phyloP scores from a whole-genome alignment of 179 eudicot species.

The Beta macrorhiza region DNA sequence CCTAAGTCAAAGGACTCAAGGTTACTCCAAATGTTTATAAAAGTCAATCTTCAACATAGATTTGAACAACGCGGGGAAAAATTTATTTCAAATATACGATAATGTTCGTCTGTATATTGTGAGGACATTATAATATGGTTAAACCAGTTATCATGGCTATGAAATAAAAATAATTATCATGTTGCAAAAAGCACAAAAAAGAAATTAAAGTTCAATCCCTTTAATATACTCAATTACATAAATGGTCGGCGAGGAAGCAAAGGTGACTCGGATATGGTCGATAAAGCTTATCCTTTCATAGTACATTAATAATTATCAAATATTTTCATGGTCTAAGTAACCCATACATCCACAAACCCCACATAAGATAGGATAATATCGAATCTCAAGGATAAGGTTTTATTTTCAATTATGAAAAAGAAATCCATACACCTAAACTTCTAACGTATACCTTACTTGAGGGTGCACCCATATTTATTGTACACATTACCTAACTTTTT shows the following conservation, averaged over 20 bases:
- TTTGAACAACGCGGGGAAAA: not conserved
- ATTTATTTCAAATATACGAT: not conserved
- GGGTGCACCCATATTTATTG: conserved; percentile 10
- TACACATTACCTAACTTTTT: not conserved
- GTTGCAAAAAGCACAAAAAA: not conserved
- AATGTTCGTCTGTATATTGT: not conserved
- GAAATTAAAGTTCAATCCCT: not conserved
- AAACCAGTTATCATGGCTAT: not conserved
- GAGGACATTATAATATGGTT: not conserved
- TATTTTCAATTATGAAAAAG: not conserved
- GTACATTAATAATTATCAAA: conserved; percentile 21
- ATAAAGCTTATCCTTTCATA: conserved; percentile 34
- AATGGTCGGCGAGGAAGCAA: conserved; percentile 29
- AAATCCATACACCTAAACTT: conserved; percentile 9
- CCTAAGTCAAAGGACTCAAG: too few relatives aligned
- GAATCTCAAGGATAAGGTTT: conserved; percentile 26
- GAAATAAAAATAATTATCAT: too few relatives aligned
- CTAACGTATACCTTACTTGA: not conserved
- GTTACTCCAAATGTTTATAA: too few relatives aligned
- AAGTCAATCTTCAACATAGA: not conserved
- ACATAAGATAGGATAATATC: conserved; percentile 36
- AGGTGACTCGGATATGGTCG: conserved; percentile 28
- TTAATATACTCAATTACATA: not conserved
- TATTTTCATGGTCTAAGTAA: conserved; percentile 18
- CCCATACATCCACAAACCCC: conserved; percentile 25